Base-by-base conservation (phyloP, 208 protist species). In the Crithidia sp. region DNA sequence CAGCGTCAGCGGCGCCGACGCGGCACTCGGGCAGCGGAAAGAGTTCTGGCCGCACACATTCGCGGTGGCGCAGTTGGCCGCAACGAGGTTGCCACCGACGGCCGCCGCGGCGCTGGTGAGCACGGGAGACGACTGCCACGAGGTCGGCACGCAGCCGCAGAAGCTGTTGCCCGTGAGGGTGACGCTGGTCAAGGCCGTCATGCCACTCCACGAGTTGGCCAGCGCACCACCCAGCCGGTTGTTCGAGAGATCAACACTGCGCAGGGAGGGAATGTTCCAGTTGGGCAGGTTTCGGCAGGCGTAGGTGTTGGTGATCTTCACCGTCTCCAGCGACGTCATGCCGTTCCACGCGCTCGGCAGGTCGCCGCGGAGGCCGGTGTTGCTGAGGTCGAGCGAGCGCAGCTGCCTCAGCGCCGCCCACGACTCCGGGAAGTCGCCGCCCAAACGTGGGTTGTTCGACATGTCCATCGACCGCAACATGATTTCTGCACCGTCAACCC, bases 161-260 rank as follows among this genome's bases (percentile, higher is more conserved):
- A 63, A 63, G 41, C 14, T 7, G 58, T 63, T 63, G 56, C 45
- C 49, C 47, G 4, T 14, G 55, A 80, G 43, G 60, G 45, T 37
- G 7, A 63, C 58, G 40, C 12, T 19, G 9, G 58, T 49, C 12
- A 63, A 41, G 10, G 4, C 3, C 9, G 14, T 49, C 36, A 72
- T 60, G 52, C 45, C 36, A 2, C 36, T 10, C 76, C 76, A 81
- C 17, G 69, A 65, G 50, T 5, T n/a, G 40, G 45, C 41, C 43
- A 80, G 61, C 6, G 19, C 14, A 39, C 75, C 75, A 8, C 39
- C 8, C 49, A 81, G n/a, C 43, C 53, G 17, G 69, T 72, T 81
- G 50, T 81, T 14, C 41, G 37, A 58, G 14, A 81, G 47, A 40
- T 81, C 76, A 7, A 72, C 39, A 14, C 3, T n/a, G 4, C 40